A percentile compares a stretch with the other conserved stretches of the same genome.
phyloP scores from a whole-genome alignment of 129 eudicot species.

The Apium graveolens region DNA sequence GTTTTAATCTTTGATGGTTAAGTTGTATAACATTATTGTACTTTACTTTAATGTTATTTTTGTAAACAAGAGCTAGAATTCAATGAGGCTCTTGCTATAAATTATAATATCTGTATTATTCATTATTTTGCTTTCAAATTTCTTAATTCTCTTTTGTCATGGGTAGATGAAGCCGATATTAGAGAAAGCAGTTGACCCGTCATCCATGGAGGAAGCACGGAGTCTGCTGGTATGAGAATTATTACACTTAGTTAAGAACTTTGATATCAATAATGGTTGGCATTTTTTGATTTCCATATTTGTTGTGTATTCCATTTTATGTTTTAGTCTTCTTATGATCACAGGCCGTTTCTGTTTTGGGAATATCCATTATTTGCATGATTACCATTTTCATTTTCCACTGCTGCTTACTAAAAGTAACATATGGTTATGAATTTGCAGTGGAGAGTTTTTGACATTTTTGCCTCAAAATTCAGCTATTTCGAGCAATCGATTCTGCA shows the following conservation, averaged over 20 bases:
- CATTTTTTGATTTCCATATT: neutral
- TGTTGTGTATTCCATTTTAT: neutral
- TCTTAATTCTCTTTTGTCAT: neutral
- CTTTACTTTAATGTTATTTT: neutral
- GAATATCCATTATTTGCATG: neutral
- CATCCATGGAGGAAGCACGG: conserved; percentile 90
- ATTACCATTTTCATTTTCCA: neutral
- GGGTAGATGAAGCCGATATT: conserved; percentile 86
- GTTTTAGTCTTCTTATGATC: neutral
- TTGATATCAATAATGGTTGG: neutral
- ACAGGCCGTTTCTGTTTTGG: neutral
- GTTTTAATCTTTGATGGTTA: conserved; percentile 11
- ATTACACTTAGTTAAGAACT: conserved; percentile 6
- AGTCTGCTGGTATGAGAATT: conserved; percentile 51
- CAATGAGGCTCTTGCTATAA: neutral
- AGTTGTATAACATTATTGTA: neutral
- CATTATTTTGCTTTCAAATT: neutral
- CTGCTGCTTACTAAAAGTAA: conserved; percentile 1
- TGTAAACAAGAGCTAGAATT: neutral
- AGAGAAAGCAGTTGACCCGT: conserved; percentile 81
- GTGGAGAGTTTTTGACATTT: conserved; percentile 92
- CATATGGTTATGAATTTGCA: conserved; percentile 15
- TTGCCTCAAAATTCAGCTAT: conserved; percentile 87
- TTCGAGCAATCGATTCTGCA: conserved; percentile 89
- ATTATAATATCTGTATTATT: neutral